Conservation (phyloP, 2,329 filamentous ascomycete genomes). For the Fusarium floridanum region DNA sequence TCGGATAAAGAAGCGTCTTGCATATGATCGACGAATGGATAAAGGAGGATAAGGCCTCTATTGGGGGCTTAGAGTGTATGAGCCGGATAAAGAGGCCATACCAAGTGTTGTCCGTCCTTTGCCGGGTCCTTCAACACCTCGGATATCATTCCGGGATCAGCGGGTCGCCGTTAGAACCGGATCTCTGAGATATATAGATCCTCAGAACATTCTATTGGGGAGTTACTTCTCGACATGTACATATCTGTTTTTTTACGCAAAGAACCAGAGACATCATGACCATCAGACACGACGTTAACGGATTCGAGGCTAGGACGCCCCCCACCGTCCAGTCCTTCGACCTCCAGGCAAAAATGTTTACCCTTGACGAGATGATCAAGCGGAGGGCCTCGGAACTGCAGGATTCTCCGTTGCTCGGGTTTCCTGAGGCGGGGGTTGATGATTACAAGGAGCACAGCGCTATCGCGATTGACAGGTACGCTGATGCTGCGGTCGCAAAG, state of each 20-base stretch:
- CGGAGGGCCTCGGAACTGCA: constrained; percentile 29
- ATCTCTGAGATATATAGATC: neutral
- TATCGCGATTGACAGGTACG: constrained; percentile 35
- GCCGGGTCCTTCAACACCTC: neutral
- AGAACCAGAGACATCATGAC: constrained; percentile 27
- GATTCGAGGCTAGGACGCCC: constrained; percentile 14
- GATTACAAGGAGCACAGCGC: constrained; percentile 42
- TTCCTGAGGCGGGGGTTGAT: constrained; percentile 22
- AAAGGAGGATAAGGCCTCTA: neutral
- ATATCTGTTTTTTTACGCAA: neutral
- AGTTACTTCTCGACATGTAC: neutral
- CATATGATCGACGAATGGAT: neutral
- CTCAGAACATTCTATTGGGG: neutral
- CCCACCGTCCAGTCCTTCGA: constrained; percentile 4
- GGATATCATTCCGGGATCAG: constrained; percentile 3
- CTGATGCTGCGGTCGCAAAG: constrained; percentile 36
- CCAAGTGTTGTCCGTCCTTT: neutral
- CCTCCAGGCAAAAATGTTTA: constrained; percentile 35
- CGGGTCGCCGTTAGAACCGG: neutral
- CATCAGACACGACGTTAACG: constrained; percentile 38
- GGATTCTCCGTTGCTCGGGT: constrained; percentile 24
- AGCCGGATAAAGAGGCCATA: neutral
- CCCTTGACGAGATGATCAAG: constrained; percentile 37
- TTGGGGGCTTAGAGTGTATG: neutral
- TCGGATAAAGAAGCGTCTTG: neutral